These are phyloP conservation scores for Pichia inconspicua DNA, from an alignment of 1,139 yeast species.

Conservation along the genomic window DNA sequence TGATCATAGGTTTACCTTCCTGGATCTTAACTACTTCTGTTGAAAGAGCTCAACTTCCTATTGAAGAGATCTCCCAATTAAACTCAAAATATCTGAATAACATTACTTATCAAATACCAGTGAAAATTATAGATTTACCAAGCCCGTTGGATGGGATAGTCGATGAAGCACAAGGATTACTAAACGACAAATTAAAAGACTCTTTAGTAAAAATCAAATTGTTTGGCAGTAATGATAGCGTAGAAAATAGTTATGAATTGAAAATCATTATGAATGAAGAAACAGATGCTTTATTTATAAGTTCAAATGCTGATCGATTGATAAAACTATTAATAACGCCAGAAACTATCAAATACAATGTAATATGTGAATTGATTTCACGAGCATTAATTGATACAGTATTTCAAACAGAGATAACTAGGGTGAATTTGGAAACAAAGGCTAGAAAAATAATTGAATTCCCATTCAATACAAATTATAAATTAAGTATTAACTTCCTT, in stretches of 20 bases:
- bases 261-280: constrained; percentile 25
- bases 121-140: constrained; percentile 35
- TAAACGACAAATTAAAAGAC: constrained; percentile 23
- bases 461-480: constrained; percentile 20
- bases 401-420: constrained; percentile 32
- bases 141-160: constrained; percentile 27
- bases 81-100: constrained; percentile 11
- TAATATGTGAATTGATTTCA: constrained; percentile 32
- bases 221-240: constrained; percentile 13
- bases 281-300: constrained; percentile 27
- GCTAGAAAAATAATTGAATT: constrained; percentile 14
- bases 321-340: constrained; percentile 30
- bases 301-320: constrained; percentile 31
- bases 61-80: constrained; percentile 42
- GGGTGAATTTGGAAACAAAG: background rate
- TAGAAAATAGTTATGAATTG: constrained; percentile 17
- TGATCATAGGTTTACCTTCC: constrained; percentile 63
- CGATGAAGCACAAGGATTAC: constrained; percentile 28
- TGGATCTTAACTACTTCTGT: constrained; percentile 67
- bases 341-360: constrained; percentile 26
- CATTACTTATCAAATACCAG: constrained; percentile 42
- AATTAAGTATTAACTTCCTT: constrained; percentile 50
- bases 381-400: constrained; percentile 32
- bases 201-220: constrained; percentile 4
- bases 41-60: constrained; percentile 68